Evolutionary conservation across 2,329 filamentous ascomycete species (phyloP), one percentile per base, ranked within the genome.

Genomic region (Botrytis byssoidea): DNA sequence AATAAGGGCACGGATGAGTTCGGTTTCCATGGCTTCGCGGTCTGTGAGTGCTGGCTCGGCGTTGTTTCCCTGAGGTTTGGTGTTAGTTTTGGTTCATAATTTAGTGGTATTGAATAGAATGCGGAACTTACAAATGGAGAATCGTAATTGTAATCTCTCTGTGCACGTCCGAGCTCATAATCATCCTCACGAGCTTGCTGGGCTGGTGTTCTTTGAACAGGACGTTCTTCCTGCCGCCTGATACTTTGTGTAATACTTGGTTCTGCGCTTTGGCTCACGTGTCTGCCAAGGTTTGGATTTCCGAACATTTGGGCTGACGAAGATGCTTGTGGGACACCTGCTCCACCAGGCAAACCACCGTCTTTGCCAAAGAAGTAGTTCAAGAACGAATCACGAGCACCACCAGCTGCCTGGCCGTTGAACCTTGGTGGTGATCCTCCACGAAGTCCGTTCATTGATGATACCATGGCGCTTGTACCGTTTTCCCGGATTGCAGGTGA

Each of bases 331-430:
- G 81, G 78, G 32, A 77, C 74, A 14, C 81, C 81, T 46, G 80
- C 72, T 70, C 85, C 80, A 74, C 85, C 80, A 74, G 86, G 84
- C 46, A 86, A 83, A 57, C 88, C 86, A 65, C 93, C 93, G 75
- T 99, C 96, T 82, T 99, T 98, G 79, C 96, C 95, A 80, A 99
- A 99, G 84, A 99, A 99, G 83, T 99, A 99, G 83, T 95, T 98
- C 75, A 99, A 83, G 86, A 99, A 99, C 0, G 94, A 97, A 83
- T 99, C 96, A 75, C 91, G 89, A 59, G 93, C 89, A 74, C 85
- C 88, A 73, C 91, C 90, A 68, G 88, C 82, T 7, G 85, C 85
- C 76, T 89, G 88, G 40, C 85, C 85, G 76, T 89, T 89, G 76
- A 92, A 87, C 71, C 87, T 86, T 42, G 89, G 86, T 18, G 91